Conservation (phyloP, 2,329 filamentous ascomycete species). For the Alternaria solani region DNA sequence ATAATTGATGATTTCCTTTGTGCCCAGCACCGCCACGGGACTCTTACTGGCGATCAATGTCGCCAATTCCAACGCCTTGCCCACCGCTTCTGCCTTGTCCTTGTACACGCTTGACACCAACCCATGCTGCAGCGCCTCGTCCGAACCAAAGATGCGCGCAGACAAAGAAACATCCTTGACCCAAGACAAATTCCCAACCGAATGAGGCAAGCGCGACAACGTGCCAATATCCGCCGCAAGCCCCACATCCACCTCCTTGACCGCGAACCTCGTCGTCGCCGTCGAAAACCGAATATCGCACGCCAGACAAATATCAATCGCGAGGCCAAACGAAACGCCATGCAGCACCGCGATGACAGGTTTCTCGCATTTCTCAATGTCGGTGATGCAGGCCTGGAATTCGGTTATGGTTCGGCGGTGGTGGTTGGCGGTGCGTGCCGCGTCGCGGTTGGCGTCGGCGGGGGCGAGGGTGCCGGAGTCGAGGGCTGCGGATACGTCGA, state of each 20-base stretch:
- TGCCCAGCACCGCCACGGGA: conserved; percentile 85
- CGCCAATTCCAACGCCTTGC: conserved; percentile 70
- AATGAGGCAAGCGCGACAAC: conserved; percentile 74
- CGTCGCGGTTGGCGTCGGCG: conserved; percentile 58
- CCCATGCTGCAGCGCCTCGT: conserved; percentile 74
- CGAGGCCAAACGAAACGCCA: conserved; percentile 48
- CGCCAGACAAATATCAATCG: conserved; percentile 65
- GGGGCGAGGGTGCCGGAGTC: conserved; percentile 57
- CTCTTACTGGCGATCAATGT: conserved; percentile 77
- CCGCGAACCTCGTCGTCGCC: conserved; percentile 67
- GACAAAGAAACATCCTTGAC: conserved; percentile 80
- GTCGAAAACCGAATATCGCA: conserved; percentile 75
- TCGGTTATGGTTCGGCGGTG: conserved; percentile 73
- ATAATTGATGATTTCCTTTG: conserved; percentile 86
- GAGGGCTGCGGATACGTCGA: conserved; percentile 79
- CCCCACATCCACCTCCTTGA: conserved; percentile 86
- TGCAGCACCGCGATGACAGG: conserved; percentile 54
- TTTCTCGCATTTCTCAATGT: conserved; percentile 88
- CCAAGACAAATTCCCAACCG: conserved; percentile 75
- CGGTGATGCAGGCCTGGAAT: conserved; percentile 80
- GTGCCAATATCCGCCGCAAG: conserved; percentile 82
- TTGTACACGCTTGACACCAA: conserved; percentile 73
- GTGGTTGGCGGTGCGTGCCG: conserved; percentile 64
- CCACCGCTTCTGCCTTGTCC: conserved; percentile 68
- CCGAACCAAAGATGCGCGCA: conserved; percentile 72